phyloP scores from a whole-genome alignment of 768 basidiomycete species.

The Lentinus tigrinus region DNA sequence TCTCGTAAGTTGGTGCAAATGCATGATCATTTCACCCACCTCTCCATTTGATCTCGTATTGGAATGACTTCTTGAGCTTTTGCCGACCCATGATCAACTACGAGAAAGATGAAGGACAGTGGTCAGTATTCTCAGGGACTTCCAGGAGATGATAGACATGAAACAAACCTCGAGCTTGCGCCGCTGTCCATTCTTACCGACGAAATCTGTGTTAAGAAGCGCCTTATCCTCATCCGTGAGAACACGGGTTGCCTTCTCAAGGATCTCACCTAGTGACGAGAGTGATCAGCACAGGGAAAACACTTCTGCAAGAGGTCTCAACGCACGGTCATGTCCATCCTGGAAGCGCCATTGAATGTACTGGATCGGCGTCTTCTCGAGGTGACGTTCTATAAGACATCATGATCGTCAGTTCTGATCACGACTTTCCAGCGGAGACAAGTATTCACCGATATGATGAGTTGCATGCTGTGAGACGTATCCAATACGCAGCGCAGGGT shows the following conservation, averaged over 20 bases:
- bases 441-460: slow-evolving; percentile 76
- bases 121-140: background rate
- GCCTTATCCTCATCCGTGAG: slow-evolving; percentile 84
- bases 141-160: background rate
- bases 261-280: slow-evolving; percentile 62
- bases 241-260: slow-evolving; percentile 90
- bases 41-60: slow-evolving; percentile 90
- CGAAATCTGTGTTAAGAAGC: slow-evolving; percentile 80
- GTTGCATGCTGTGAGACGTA: slow-evolving; percentile 99
- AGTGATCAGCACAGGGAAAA: background rate
- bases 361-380: slow-evolving; percentile 94
- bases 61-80: slow-evolving; percentile 94
- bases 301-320: background rate
- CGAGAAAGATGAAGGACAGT: background rate
- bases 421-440: background rate
- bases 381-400: slow-evolving; percentile 66
- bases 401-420: slow-evolving; percentile 16
- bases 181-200: slow-evolving; percentile 87
- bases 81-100: slow-evolving; percentile 90
- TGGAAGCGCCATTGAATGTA: slow-evolving; percentile 99
- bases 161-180: slow-evolving; percentile 81
- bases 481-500: slow-evolving; percentile 89
- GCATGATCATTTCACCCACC: slow-evolving; percentile 28
- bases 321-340: slow-evolving; percentile 92
- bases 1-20: too few species aligned